Base-by-base conservation (phyloP, 345 rosid genomes). In the Linum tenue region DNA sequence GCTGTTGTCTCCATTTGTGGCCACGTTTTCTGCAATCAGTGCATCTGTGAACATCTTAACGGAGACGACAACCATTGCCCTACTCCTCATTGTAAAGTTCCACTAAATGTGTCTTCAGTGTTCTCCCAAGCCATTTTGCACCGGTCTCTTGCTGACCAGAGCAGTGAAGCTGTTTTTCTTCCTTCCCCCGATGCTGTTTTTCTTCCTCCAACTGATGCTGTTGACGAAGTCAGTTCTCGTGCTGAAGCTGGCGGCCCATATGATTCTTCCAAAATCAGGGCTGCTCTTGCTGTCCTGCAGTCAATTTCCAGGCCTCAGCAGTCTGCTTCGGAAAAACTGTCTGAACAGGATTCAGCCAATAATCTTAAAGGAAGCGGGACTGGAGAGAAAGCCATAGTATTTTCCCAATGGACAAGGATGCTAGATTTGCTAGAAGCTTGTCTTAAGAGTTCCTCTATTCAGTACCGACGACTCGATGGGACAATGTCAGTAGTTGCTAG, bases 391-490 rank as follows among this genome's bases (percentile, higher is more conserved):
- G 97, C 96, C 64, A 86, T 94, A 69, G 95, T 90, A 17, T 90
- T 94, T 63, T 94, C 99, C 55, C 99, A 94, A 67, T 94, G 99
- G 99, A 94, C 99, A 31, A 83, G 84, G 70, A 88, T 94, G 99
- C 74, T 94, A 57, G 97, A 94, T 76, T 66, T 94, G 72, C 82
- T 94, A 71, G 96, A 94, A 85, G 84, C 83, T 71, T 74, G 83
- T 69, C 87, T 90, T 62, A 86, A 77, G 73, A 77, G 71, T 68
- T 90, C 95, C 22, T 73, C 80, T 37, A 86, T 90, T 70, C 89
- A 83, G 63, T 94, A 85, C 67, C 79, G 99, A 83, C 84, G 99
- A 79, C 97, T 94, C 50, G 99, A 94, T 77, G 99, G 99, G 67
- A 94, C 96, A 66, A 90, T 94, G 99, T 88, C 99, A 37, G 92